Evolutionary conservation across 345 rosid genomes (phyloP).

Genomic region (Lumnitzera littorea): DNA sequence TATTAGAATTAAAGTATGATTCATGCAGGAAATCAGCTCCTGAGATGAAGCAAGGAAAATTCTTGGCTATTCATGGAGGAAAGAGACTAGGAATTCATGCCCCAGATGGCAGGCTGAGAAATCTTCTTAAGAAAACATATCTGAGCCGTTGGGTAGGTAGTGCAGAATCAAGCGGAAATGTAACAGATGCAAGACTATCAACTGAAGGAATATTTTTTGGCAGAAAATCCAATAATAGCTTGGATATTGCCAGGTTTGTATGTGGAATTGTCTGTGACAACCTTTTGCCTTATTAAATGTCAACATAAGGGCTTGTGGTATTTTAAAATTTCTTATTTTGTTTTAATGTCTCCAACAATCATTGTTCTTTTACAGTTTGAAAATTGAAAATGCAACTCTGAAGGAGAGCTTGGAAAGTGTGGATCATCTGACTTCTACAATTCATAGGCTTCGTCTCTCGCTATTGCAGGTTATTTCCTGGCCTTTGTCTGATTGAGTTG

Average conservation of each 20-base stretch:
- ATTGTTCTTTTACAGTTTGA: conserved; percentile 19
- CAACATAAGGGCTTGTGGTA: conserved; percentile 8
- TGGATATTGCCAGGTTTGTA: conserved; percentile 73
- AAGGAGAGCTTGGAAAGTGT: conserved; percentile 80
- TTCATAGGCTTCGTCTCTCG: conserved; percentile 74
- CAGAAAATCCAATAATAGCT: conserved; percentile 24
- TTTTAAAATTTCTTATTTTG: conserved; percentile 22
- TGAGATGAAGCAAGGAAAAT: conserved; percentile 37
- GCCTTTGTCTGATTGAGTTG: background rate
- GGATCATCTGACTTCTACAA: conserved; percentile 67
- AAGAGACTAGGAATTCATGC: conserved; percentile 29
- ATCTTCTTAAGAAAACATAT: conserved; percentile 74
- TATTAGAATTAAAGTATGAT: background rate
- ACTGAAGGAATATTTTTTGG: conserved; percentile 26
- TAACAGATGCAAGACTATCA: conserved; percentile 25
- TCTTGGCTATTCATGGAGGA: conserved; percentile 18
- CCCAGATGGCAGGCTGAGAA: conserved; percentile 68
- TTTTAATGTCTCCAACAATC: no score
- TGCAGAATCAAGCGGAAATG: conserved; percentile 44
- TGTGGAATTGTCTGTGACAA: background rate
- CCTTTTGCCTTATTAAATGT: background rate
- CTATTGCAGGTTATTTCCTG: conserved; percentile 55
- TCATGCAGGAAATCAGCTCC: conserved; percentile 41
- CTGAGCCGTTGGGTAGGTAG: conserved; percentile 67
- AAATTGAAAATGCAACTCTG: conserved; percentile 84